Evolutionary conservation across 352 stramenopile genomes (phyloP), one percentile per base, ranked within the genome.

Genomic region (Globisporangium iwayamae): DNA sequence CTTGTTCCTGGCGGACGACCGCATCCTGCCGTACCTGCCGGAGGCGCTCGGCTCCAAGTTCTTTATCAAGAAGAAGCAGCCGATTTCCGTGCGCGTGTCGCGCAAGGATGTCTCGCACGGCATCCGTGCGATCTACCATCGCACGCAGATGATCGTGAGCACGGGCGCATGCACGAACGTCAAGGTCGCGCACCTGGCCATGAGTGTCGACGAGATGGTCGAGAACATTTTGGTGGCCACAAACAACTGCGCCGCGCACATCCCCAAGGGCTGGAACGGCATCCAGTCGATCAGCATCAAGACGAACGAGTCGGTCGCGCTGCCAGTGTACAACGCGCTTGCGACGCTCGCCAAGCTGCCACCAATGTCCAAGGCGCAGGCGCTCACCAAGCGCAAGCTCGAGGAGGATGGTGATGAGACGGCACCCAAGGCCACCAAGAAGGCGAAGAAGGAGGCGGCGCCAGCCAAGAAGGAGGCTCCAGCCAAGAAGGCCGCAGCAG

Each of bases 281-380:
- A 85, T 98, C 55, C 87, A 96, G 74, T 93, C 88, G 36, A 96
- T 98, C 78, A 87, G 70, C 59, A 73, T 98, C 66, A 98, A 97
- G 79, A 96, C 90, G 9, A 77, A 70, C 30, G 75, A 93, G 38
- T 97, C 87, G 64, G 74, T 96, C 10, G 74, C 89, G n/a, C 70
- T 98, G 53, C 94, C 92, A 30, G 81, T 98, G 48, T 98, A 97
- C 70, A 97, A 96, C 61, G 68, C 81, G 22, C 72, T 92, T 32
- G 69, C 83, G 14, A 56, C 80, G 55, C 62, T 88, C 36, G 69
- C 81, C 28, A 91, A 91, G 69, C 68, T 93, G 38, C 84, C 84
- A 51, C 67, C 78, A 5, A 70, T 83, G 18, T 61, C 65, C 48
- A 90, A 85, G 68, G 80, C 72, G 28, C 65, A 75, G 20, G 75